Base-by-base conservation (phyloP, 352 stramenopile genomes). In the Phytophthora colocasiae region DNA sequence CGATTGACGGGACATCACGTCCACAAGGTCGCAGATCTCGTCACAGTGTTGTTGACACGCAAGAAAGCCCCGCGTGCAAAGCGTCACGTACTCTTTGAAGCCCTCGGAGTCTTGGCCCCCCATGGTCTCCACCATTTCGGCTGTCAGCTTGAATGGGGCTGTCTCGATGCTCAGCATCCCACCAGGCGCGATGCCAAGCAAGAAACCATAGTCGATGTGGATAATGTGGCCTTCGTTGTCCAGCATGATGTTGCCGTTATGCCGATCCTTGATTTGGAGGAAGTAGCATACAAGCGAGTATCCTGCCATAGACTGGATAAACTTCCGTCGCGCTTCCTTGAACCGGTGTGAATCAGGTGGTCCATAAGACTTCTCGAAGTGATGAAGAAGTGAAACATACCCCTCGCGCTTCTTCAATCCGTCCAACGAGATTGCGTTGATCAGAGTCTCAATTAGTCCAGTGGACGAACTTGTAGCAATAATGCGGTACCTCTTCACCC, bases 171-270 rank as follows among this genome's bases (percentile, higher is more conserved):
- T 98, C 52, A 99, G 99, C 80, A 98, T 98, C 59, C 98, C 97
- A 63, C 98, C 98, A 1, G 98, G 98, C 31, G 96, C 98, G 83
- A 99, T 99, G 24, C 97, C 97, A 55, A 99, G 93, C 39, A 99
- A 81, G 75, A 99, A 99, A 7, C 98, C 98, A 83, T 99, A 99
- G 76, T 99, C 98, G 65, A 99, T 99, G 78, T 99, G 97, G 63
- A 99, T 98, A 9, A 99, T 88, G 75, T 98, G 97, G 12, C 98
- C 98, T 78, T 97, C 87, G 45, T 93, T 98, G 78, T 99, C 97
- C 50, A 99, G 91, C 93, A 99, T 99, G 48, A 99, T 99, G 71
- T 99, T 99, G 39, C 97, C 98, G 63, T 99, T 99, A 91, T 99
- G 98, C 6, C 97, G 91, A 82, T 99, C 98, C 73, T 99, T 99